Percentiles rank a stretch among this genome's conserved stretches.
These are phyloP conservation scores for Mycena capillaripes DNA, from an alignment of 768 basidiomycete genomes.

Conservation along the genomic window DNA sequence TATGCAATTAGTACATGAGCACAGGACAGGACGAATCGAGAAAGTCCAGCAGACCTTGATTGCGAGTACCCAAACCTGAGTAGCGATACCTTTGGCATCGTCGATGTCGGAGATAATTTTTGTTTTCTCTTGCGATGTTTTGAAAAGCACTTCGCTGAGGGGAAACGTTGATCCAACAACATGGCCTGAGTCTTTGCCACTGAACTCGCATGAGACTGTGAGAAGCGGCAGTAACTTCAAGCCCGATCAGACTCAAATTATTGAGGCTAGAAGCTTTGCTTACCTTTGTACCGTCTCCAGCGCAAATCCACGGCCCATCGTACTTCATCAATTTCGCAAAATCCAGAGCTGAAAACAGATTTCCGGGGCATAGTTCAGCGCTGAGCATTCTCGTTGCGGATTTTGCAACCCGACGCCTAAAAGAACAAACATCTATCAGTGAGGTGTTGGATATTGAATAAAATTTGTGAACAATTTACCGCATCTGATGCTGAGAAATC, in stretches of 20 bases:
- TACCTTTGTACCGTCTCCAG: slow-evolving; percentile 9
- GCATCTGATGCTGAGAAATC: too few relatives aligned
- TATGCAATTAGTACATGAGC: not conserved
- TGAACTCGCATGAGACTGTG: not conserved
- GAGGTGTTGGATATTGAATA: too few relatives aligned
- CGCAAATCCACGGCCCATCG: not conserved
- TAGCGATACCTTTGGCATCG: not conserved
- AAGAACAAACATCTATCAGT: not conserved
- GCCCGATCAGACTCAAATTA: not conserved
- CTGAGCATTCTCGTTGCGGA: not conserved
- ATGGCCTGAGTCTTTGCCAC: not conserved
- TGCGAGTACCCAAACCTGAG: slow-evolving; percentile 7
- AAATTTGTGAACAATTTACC: too few relatives aligned
- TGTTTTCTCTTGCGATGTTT: not conserved
- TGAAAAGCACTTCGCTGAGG: not conserved
- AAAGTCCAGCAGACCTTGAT: not conserved
- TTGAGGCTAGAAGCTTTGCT: not conserved
- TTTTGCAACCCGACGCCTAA: not conserved
- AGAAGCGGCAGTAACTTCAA: not conserved
- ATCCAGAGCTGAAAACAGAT: not conserved
- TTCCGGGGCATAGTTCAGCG: not conserved
- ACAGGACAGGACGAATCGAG: too few relatives aligned
- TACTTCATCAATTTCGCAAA: not conserved
- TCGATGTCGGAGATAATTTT: slow-evolving; percentile 2
- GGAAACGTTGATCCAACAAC: slow-evolving; percentile 3